phyloP scores from a whole-genome alignment of 1,284 basidiomycete species.

The Bondarzewia mesenterica region DNA sequence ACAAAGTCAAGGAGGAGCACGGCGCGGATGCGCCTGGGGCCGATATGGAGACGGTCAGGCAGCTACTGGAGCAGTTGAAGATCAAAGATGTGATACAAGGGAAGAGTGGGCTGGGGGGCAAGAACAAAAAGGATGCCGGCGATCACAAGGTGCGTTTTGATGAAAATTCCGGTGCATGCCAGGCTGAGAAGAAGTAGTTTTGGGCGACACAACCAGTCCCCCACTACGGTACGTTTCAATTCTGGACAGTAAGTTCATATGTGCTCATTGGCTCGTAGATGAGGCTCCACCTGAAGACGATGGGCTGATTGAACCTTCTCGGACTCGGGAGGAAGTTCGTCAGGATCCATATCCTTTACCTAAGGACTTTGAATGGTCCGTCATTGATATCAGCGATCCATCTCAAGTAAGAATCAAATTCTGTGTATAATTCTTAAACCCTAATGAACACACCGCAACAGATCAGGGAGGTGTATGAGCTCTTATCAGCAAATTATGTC shows the following conservation, averaged over 20 bases:
- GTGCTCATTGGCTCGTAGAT: conserved; percentile 30
- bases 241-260: background rate
- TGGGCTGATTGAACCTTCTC: conserved; percentile 85
- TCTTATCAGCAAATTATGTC: conserved; percentile 92
- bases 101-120: conserved; percentile 59
- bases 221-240: conserved; percentile 47
- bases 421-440: conserved; percentile 2
- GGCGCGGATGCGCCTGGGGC: conserved; percentile 37
- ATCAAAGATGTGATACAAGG: conserved; percentile 69
- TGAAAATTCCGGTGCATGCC: conserved; percentile 1
- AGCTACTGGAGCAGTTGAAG: conserved; percentile 60
- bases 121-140: conserved; percentile 71
- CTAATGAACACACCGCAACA: conserved; percentile 24
- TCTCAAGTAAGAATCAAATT: conserved; percentile 44
- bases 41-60: conserved; percentile 50
- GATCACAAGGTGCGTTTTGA: conserved; percentile 70
- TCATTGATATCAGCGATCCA: conserved; percentile 74
- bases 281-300: conserved; percentile 65
- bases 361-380: conserved; percentile 90
- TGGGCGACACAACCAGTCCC: conserved; percentile 96
- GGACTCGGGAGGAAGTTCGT: conserved; percentile 71
- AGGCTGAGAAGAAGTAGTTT: conserved; percentile 47
- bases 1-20: conserved; percentile 51
- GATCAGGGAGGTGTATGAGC: conserved; percentile 88
- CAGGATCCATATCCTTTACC: conserved; percentile 87